These are phyloP conservation scores for Diaporthe sp. DNA, from an alignment of 2,329 filamentous ascomycete genomes.

Conservation along the genomic window DNA sequence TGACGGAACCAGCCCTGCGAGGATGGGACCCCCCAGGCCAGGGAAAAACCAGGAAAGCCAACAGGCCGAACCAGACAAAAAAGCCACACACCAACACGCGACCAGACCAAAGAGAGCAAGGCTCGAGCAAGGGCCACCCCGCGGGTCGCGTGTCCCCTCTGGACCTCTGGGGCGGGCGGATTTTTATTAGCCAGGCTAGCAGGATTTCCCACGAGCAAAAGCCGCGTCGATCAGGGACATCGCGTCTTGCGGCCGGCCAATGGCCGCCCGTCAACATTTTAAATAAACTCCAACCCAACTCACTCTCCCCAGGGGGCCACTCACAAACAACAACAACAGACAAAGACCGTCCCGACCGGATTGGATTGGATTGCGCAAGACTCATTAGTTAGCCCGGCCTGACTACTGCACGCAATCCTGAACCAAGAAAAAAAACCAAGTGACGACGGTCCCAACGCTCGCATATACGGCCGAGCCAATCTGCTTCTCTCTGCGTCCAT, in stretches of 20 bases:
- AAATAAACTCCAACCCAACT: background rate
- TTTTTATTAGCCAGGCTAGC: background rate
- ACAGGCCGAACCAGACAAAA: slow-evolving; percentile 1
- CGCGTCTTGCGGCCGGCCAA: slow-evolving; percentile 25
- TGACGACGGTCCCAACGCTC: too few relatives aligned
- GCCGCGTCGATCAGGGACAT: slow-evolving; percentile 32
- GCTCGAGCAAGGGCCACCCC: background rate
- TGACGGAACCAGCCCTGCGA: background rate
- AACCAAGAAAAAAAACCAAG: background rate
- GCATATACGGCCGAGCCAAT: slow-evolving; percentile 24
- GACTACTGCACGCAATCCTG: slow-evolving; percentile 13
- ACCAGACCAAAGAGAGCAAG: too few relatives aligned
- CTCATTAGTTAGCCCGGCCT: background rate
- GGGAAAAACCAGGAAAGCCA: background rate
- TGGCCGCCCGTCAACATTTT: background rate
- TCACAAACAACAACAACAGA: background rate
- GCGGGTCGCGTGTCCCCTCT: slow-evolving; percentile 1
- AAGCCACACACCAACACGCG: background rate
- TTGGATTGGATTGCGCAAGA: background rate
- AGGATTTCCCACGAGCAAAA: slow-evolving; percentile 11
- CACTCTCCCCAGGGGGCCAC: too few relatives aligned
- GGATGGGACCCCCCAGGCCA: background rate
- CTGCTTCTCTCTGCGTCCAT: slow-evolving; percentile 1
- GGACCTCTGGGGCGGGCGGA: background rate
- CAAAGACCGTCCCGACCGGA: background rate